These are phyloP conservation scores for Akanthomyces dipterigenus DNA, from an alignment of 2,329 filamentous ascomycete genomes.

Conservation along the genomic window DNA sequence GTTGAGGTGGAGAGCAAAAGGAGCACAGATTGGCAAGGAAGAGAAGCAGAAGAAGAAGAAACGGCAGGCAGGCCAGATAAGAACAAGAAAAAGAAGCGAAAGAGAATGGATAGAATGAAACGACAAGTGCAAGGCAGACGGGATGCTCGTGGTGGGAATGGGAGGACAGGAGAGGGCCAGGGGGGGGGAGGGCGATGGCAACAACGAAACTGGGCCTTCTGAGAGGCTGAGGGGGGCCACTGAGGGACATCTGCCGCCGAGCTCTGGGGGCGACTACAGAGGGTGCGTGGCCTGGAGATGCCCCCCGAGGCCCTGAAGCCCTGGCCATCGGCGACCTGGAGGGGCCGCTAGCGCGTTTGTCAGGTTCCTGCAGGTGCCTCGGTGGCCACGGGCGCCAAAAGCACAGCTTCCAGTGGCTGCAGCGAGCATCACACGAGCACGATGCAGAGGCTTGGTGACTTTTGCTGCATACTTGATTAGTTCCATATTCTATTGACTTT, in stretches of 20 bases:
- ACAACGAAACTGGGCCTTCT: neutral
- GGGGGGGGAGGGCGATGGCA: neutral
- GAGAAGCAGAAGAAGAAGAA: slow-evolving; percentile 1
- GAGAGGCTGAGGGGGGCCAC: neutral
- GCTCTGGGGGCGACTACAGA: neutral
- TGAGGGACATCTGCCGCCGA: neutral
- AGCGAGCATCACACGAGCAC: neutral
- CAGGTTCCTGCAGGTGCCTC: too few relatives aligned
- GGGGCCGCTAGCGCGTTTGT: neutral
- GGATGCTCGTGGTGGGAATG: slow-evolving; percentile 2
- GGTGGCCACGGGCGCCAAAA: neutral
- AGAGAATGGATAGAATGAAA: slow-evolving; percentile 1
- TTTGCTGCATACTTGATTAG: neutral
- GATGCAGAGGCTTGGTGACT: neutral
- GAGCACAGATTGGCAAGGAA: neutral
- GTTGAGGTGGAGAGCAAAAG: neutral
- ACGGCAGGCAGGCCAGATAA: neutral
- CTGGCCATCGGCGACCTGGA: neutral
- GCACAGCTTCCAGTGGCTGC: neutral
- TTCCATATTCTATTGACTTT: neutral
- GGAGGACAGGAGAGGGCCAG: neutral
- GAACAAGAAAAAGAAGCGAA: slow-evolving; percentile 4
- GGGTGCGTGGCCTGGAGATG: neutral
- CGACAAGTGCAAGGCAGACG: slow-evolving; percentile 1
- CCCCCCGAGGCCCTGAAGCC: neutral